Evolutionary conservation across 345 rosid genomes (phyloP).

Genomic region (Hibiscus tridactylites): DNA sequence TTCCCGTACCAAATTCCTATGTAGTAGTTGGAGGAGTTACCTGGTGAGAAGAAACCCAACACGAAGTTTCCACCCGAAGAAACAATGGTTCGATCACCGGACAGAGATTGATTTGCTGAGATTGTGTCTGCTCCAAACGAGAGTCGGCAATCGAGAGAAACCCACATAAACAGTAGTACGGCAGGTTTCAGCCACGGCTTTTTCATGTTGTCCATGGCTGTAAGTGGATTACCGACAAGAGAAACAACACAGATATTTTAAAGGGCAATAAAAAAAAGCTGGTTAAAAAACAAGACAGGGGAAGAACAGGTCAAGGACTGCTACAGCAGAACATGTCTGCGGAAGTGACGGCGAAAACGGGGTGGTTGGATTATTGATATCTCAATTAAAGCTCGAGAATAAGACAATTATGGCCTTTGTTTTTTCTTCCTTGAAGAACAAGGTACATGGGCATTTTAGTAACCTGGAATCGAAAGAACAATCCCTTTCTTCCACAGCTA

Average conservation of each 20-base stretch:
- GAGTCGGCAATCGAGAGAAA: conserved; percentile 6
- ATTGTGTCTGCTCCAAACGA: conserved; percentile 3
- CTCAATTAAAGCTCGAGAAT: too few relatives aligned
- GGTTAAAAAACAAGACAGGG: too few relatives aligned
- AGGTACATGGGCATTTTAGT: too few relatives aligned
- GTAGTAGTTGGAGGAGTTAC: conserved; percentile 15
- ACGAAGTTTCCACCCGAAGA: conserved; percentile 14
- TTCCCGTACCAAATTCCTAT: conserved; percentile 20
- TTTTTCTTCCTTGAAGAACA: too few relatives aligned
- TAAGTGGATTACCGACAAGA: background rate
- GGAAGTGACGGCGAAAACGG: too few relatives aligned
- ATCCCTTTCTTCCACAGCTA: too few relatives aligned
- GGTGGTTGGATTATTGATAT: too few relatives aligned
- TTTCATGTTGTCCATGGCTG: conserved; percentile 20
- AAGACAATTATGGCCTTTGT: too few relatives aligned
- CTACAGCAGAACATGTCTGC: too few relatives aligned
- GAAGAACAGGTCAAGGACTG: too few relatives aligned
- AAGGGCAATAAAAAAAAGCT: too few relatives aligned
- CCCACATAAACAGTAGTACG: conserved; percentile 3
- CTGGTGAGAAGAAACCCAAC: conserved; percentile 25
- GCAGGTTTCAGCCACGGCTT: conserved; percentile 5
- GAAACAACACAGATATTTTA: background rate
- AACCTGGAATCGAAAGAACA: too few relatives aligned
- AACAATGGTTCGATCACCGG: conserved; percentile 15
- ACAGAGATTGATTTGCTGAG: conserved; percentile 12